Conservation (phyloP, 1,139 yeast genomes). For the Taiozyma onychis region DNA sequence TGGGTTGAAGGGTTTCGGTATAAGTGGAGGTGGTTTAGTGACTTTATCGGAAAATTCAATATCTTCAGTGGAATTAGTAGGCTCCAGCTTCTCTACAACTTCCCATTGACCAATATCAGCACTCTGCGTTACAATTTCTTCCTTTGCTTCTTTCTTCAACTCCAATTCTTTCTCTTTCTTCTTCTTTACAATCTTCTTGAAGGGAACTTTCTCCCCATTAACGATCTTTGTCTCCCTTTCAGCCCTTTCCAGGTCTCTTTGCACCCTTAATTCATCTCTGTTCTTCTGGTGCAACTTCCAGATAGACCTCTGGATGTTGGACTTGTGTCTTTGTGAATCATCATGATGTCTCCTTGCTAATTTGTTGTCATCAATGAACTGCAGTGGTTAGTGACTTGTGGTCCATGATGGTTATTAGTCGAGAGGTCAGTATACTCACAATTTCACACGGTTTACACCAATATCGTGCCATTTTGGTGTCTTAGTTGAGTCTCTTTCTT, state of each 20-base stretch:
- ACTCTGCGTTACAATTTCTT: neutral
- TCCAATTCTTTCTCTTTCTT: too few relatives aligned
- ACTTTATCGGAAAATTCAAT: neutral
- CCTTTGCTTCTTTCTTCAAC: neutral
- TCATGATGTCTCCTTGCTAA: constrained; percentile 35
- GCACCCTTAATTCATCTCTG: constrained; percentile 13
- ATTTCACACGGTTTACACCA: constrained; percentile 40
- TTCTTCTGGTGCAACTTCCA: constrained; percentile 29
- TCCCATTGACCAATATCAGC: neutral
- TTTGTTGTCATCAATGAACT: constrained; percentile 40
- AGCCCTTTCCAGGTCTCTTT: neutral
- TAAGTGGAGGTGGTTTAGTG: neutral
- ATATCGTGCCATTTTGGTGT: constrained; percentile 30
- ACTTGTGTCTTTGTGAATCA: constrained; percentile 31
- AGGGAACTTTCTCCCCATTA: neutral
- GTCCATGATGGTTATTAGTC: too few relatives aligned
- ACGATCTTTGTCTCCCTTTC: neutral
- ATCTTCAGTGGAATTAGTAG: neutral
- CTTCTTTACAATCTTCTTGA: neutral
- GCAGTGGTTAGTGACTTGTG: constrained; percentile 3
- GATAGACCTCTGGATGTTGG: constrained; percentile 25
- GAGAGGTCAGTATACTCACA: constrained; percentile 25
- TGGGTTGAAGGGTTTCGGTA: neutral
- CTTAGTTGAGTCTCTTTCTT: too few relatives aligned
- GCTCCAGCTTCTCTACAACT: constrained; percentile 1